phyloP scores from a whole-genome alignment of 192 early-diverging fungal genomes.

The Rhizophagus sp. region DNA sequence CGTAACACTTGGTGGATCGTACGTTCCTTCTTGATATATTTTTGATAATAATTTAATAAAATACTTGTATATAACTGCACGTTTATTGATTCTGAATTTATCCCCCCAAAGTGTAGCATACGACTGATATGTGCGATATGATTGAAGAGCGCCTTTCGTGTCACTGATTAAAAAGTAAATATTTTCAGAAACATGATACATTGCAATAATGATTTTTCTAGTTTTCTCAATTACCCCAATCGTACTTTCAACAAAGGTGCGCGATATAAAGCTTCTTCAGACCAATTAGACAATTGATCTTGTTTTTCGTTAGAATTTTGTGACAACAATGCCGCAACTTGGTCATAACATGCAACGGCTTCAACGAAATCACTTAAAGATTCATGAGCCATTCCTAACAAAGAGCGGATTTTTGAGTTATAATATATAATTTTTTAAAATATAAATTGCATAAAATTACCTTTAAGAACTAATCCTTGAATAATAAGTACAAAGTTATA shows the following conservation, averaged over 20 bases:
- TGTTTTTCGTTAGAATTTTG: slow-evolving; percentile 41
- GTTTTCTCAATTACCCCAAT: slow-evolving; percentile 37
- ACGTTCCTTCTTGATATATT: slow-evolving; percentile 36
- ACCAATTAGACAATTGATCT: slow-evolving; percentile 64
- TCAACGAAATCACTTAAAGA: slow-evolving; percentile 40
- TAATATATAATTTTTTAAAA: neutral
- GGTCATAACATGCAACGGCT: slow-evolving; percentile 56
- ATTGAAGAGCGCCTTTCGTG: slow-evolving; percentile 15
- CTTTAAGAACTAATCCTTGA: slow-evolving; percentile 61
- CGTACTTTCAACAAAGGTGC: slow-evolving; percentile 51
- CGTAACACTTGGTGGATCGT: slow-evolving; percentile 32
- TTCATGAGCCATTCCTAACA: slow-evolving; percentile 53
- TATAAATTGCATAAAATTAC: slow-evolving; percentile 18
- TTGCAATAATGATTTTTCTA: neutral
- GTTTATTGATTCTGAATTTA: slow-evolving; percentile 49
- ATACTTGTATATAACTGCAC: slow-evolving; percentile 51
- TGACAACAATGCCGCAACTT: slow-evolving; percentile 42
- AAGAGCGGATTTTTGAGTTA: neutral
- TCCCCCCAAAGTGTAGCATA: slow-evolving; percentile 45
- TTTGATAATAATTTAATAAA: slow-evolving; percentile 50
- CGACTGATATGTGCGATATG: slow-evolving; percentile 41
- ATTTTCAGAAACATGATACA: neutral
- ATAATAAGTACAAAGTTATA: slow-evolving; percentile 63
- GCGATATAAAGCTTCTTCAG: slow-evolving; percentile 71
- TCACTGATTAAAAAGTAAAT: slow-evolving; percentile 15